Percentiles rank a stretch among this genome's conserved stretches.
Conservation (phyloP, 768 basidiomycete genomes). For the Auriscalpium microsporum region DNA sequence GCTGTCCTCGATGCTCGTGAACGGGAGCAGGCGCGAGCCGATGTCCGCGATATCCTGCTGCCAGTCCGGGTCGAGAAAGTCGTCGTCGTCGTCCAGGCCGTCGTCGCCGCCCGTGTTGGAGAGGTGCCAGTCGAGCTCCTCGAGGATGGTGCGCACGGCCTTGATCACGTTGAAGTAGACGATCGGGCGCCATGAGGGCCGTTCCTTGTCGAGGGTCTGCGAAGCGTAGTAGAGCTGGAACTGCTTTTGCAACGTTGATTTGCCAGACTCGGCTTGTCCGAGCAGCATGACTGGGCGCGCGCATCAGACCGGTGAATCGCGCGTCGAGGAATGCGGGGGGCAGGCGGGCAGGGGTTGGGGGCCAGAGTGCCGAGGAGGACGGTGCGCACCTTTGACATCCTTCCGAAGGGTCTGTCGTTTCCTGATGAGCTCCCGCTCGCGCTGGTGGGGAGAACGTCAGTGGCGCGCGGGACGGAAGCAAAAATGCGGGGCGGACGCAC, state of each 20-base stretch:
- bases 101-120: constrained; percentile 3
- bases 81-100: constrained; percentile 14
- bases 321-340: not conserved
- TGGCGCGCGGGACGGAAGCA: not conserved
- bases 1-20: constrained; percentile 58
- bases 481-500: constrained; percentile 20
- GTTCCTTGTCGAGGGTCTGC: constrained; percentile 29
- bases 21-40: constrained; percentile 48
- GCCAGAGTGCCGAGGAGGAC: not conserved
- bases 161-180: constrained; percentile 43
- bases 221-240: constrained; percentile 75
- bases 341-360: not conserved
- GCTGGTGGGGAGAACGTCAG: not conserved
- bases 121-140: constrained; percentile 20
- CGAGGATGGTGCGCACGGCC: constrained; percentile 17
- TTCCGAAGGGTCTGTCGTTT: constrained; percentile 37
- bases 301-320: not conserved
- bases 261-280: constrained; percentile 72
- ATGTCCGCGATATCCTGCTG: constrained; percentile 41
- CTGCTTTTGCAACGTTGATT: constrained; percentile 80
- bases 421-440: constrained; percentile 40
- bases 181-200: constrained; percentile 35
- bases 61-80: constrained; percentile 21
- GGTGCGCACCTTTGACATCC: constrained; percentile 45
- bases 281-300: constrained; percentile 52